phyloP scores from a whole-genome alignment of 2,329 filamentous ascomycete species.

The Ophiostoma piceae region DNA sequence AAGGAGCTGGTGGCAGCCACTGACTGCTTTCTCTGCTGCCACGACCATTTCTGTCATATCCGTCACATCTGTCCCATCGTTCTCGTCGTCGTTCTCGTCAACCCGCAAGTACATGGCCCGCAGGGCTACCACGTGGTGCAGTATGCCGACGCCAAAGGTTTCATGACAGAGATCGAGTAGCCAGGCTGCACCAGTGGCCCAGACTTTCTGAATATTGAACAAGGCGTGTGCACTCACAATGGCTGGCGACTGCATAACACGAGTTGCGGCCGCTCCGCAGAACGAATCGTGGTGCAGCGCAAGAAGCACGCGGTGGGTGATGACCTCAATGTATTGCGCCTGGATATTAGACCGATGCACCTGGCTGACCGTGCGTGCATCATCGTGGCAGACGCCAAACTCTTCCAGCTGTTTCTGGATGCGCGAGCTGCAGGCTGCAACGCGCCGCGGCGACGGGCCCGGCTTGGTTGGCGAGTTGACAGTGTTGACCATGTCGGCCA shows the following conservation, averaged over 20 bases:
- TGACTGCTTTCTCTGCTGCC: not conserved
- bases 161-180: constrained; percentile 31
- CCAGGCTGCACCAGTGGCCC: constrained; percentile 25
- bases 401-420: constrained; percentile 26
- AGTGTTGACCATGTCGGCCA: constrained; percentile 26
- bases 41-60: not conserved
- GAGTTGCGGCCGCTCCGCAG: constrained; percentile 3
- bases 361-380: not conserved
- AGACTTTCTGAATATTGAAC: constrained; percentile 28
- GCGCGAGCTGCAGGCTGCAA: constrained; percentile 39
- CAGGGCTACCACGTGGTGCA: constrained; percentile 27
- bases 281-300: constrained; percentile 29
- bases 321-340: constrained; percentile 27
- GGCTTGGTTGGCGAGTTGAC: constrained; percentile 29
- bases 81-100: not conserved
- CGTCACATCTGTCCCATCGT: not conserved
- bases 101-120: not conserved
- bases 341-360: not conserved
- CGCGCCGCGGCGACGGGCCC: constrained; percentile 35
- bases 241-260: not conserved
- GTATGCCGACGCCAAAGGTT: constrained; percentile 29
- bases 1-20: constrained; percentile 22
- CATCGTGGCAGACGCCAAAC: not conserved
- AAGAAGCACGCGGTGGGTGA: constrained; percentile 29
- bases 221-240: not conserved